Evolutionary conservation across 805 yeast genomes (phyloP), one percentile per base, ranked within the genome.

Genomic region (Candida mattraensis): DNA sequence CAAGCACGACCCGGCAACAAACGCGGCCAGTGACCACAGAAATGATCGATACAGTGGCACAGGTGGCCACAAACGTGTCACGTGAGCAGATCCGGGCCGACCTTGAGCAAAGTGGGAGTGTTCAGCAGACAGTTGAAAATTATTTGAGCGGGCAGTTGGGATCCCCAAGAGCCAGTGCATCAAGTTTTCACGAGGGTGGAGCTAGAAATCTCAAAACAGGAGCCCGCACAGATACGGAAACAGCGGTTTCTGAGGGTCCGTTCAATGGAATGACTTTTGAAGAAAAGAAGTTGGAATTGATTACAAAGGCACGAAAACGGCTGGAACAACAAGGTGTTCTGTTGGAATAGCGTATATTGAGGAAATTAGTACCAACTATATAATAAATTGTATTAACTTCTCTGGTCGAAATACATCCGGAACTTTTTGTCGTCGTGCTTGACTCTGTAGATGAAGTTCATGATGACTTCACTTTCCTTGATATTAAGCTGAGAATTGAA

Each of bases 31-130:
- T 83, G 15, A 78, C 82, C 3, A 67, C 66, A 5, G 76, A 74
- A 39, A 91, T 91, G 98, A 70, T 91, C 28, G 93, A 83, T 45
- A 80, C 85, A 0, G 96, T 91, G 2, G 84, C 79, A 48, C 78
- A 87, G 26, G 68, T 91, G 37, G 95, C 88, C 0, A 96, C 97
- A 4, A 67, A 69, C 14, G 63, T 86, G 20, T 69, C 84, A 1
- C 71, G 63, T 4, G 84, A 74, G 6, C 94, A 85, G 54, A 87
- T 93, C 42, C 69, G 80, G 42, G 68, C 70, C 43, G 95, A 84
- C 56, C 70, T 93, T 43, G 78, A 80, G 51, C 68, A 76, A 40
- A 78, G 93, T 0, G 94, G 95, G 0, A 80, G 84, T 6, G 89
- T 89, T 1, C 89, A 87, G 57, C 73, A 61, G 7, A 89, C 98